Evolutionary conservation across 1,139 yeast species (phyloP), one percentile per base, ranked within the genome.

Genomic region (Diutina ranongensis): DNA sequence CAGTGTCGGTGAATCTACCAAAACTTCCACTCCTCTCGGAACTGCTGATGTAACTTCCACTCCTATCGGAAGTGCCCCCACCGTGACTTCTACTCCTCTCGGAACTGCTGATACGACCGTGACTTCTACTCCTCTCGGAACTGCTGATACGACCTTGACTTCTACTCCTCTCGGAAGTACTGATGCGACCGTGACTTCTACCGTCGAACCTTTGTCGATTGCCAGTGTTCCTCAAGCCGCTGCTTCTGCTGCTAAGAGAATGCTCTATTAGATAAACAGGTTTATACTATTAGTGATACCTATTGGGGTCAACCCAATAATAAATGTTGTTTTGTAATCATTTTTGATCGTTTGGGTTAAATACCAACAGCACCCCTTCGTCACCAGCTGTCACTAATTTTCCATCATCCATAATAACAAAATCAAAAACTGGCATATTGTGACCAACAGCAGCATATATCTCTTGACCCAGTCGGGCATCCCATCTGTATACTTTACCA

Each of bases 361-460:
- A 89, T 7, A 92, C 76, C 54, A 92, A 69, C 7, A 95, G 79
- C 33, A 92, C 97, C 53, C 95, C 96, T 61, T 92, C 98, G 61
- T 92, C 98, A 51, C 97, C 97, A n/a, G 97, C 98, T 25, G 97
- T 86, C 38, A 88, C 74, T 45, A 94, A 58, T 58, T 83, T 80
- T 38, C 86, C 89, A 42, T 74, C 65, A n/a, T 78, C 78, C 36
- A 70, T 59, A 44, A 79, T 56, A 13, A 83, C 78, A 60, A 89
- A 88, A 56, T 88, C 97, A 50, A 92, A 72, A 13, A 92, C 80
- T 48, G 97, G 97, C 83, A 86, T 85, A 61, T 83, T 85, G 62
- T 92, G 98, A 20, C 98, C 99, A 44, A 78, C 78, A 52, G 94
- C 94, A 34, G 72, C 82, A 67, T 83, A 84, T 46, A 82, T 61